A percentile compares a stretch with the other conserved stretches of the same genome.
phyloP scores from a whole-genome alignment of 192 early-diverging fungal species.

The Backusella macrospora region DNA sequence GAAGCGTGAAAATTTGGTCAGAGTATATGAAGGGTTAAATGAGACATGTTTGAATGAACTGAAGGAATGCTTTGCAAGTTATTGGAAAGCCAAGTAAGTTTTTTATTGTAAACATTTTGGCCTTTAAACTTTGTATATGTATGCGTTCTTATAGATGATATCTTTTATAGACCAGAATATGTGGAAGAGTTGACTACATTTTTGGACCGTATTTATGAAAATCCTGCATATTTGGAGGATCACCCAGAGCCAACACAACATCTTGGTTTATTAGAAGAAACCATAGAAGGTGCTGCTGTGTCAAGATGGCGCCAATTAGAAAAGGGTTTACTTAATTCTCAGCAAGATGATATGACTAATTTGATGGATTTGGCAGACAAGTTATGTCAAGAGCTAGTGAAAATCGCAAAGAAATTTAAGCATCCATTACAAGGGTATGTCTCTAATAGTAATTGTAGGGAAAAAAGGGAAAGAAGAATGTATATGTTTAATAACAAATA shows the following conservation, averaged over 20 bases:
- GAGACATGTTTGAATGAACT: conserved; percentile 42
- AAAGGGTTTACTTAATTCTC: conserved; percentile 20
- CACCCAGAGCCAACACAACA: conserved; percentile 30
- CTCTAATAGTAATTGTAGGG: background rate
- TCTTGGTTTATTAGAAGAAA: conserved; percentile 33
- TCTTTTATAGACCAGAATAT: conserved; percentile 29
- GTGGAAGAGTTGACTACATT: conserved; percentile 29
- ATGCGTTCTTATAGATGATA: background rate
- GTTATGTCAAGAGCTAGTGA: conserved; percentile 27
- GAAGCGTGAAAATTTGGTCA: conserved; percentile 50
- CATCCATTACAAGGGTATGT: conserved; percentile 11
- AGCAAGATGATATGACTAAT: conserved; percentile 39
- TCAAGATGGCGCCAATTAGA: conserved; percentile 38
- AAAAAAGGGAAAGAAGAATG: background rate
- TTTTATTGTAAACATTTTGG: background rate
- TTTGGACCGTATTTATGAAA: conserved; percentile 45
- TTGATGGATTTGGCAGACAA: conserved; percentile 37
- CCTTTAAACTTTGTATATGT: background rate
- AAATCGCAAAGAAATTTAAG: conserved; percentile 25
- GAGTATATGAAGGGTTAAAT: conserved; percentile 49
- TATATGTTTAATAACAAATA: background rate
- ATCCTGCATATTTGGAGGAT: conserved; percentile 33
- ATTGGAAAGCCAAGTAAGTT: conserved; percentile 38
- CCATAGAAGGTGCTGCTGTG: conserved; percentile 43
- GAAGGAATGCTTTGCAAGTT: conserved; percentile 28